Percentiles rank a stretch among this genome's conserved stretches.
These are phyloP conservation scores for Diplogelasinospora grovesii DNA, from an alignment of 495 filamentous ascomycete species.

Conservation along the genomic window DNA sequence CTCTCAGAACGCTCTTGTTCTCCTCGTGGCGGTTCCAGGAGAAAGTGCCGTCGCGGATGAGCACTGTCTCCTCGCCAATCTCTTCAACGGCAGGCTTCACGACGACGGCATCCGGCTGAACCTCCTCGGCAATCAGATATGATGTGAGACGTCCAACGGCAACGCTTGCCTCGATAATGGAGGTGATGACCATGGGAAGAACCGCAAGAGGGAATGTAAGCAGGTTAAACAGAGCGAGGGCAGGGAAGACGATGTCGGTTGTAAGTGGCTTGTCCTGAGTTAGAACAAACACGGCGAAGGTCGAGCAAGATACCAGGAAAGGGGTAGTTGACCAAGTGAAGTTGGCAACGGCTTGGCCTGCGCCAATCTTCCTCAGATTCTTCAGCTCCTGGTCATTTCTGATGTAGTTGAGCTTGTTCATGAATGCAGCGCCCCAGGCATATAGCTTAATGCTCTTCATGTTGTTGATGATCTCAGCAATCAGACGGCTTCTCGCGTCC, in stretches of 20 bases:
- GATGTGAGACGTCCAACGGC: conserved; percentile 80
- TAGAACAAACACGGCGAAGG: conserved; percentile 90
- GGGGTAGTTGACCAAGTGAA: conserved; percentile 99
- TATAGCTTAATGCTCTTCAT: conserved; percentile 99
- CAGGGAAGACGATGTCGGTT: conserved; percentile 93
- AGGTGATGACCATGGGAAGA: conserved; percentile 95
- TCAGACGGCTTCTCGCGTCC: conserved; percentile 83
- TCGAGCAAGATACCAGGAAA: conserved; percentile 95
- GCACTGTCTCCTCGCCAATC: conserved; percentile 74
- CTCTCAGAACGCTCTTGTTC: conserved; percentile 42
- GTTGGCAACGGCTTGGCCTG: conserved; percentile 86
- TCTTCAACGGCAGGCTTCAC: conserved; percentile 61
- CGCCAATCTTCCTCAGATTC: conserved; percentile 92
- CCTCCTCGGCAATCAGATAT: conserved; percentile 81
- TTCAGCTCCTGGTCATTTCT: conserved; percentile 92
- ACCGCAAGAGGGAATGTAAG: conserved; percentile 93
- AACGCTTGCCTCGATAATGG: conserved; percentile 92
- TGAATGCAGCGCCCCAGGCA: conserved; percentile 94
- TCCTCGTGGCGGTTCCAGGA: conserved; percentile 86
- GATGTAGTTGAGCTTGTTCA: conserved; percentile 92
- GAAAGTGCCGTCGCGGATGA: conserved; percentile 78
- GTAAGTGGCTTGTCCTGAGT: conserved; percentile 74
- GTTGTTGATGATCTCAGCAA: conserved; percentile 98
- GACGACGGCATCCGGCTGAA: conserved; percentile 77
- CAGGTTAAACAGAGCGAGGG: conserved; percentile 80